Evolutionary conservation across 2,329 filamentous ascomycete species (phyloP).

Genomic region (Colletotrichum sojae): DNA sequence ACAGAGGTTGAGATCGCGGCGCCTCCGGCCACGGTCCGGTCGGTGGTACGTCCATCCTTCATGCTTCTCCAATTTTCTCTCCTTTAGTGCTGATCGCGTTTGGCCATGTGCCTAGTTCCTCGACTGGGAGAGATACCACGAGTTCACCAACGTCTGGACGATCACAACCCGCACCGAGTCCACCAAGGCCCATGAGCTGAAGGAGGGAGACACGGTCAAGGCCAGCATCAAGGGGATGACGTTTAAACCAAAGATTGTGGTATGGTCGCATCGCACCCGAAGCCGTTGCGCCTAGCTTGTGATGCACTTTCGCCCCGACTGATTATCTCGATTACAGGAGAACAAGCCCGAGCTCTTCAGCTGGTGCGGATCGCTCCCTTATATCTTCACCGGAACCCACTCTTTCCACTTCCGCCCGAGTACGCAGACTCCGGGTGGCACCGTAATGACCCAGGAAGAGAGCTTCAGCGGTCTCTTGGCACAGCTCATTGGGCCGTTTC

Average conservation of each 20-base stretch:
- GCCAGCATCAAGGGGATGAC: constrained; percentile 5
- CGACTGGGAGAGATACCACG: not conserved
- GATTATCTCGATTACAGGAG: not conserved
- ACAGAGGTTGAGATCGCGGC: constrained; percentile 19
- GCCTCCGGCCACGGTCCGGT: not conserved
- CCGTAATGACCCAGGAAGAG: not conserved
- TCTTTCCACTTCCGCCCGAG: constrained; percentile 17
- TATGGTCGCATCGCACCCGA: not conserved
- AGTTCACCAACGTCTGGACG: constrained; percentile 13
- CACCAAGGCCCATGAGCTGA: not conserved
- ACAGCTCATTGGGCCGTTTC: not conserved
- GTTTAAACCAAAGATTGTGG: not conserved
- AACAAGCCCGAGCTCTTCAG: constrained; percentile 11
- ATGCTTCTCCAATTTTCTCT: not conserved
- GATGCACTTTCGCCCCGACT: no score
- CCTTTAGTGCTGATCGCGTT: not conserved
- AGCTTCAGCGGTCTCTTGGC: constrained; percentile 7
- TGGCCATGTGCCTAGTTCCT: not conserved
- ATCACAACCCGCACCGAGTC: not conserved
- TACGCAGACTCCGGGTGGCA: constrained; percentile 1
- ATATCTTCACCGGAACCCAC: not conserved
- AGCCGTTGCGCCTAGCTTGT: no score
- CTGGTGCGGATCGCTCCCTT: not conserved
- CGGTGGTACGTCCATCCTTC: not conserved
- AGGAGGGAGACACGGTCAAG: constrained; percentile 8